These are phyloP conservation scores for Emydomyces testavorans DNA, from an alignment of 2,329 filamentous ascomycete species.

Conservation along the genomic window DNA sequence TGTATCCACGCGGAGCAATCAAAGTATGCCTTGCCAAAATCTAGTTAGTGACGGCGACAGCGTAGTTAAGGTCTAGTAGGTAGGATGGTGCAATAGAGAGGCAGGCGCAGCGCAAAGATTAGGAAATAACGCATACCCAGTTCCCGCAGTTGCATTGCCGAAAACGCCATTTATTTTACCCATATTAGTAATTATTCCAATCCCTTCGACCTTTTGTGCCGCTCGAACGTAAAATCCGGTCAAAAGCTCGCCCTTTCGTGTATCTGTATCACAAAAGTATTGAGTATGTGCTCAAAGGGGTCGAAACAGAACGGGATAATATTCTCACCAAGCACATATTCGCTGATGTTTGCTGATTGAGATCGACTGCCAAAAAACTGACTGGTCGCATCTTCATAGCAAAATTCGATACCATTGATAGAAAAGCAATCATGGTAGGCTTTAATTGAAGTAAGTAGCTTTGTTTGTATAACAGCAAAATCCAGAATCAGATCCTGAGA, in stretches of 20 bases:
- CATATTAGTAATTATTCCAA: constrained; percentile 79
- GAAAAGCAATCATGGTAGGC: constrained; percentile 61
- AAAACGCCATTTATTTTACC: constrained; percentile 78
- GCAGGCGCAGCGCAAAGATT: not conserved
- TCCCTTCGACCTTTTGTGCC: constrained; percentile 69
- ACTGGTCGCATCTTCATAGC: constrained; percentile 74
- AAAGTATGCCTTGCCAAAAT: constrained; percentile 57
- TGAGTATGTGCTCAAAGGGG: not conserved
- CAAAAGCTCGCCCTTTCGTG: constrained; percentile 71
- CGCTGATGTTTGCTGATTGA: constrained; percentile 52
- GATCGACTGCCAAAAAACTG: constrained; percentile 72
- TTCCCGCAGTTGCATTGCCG: constrained; percentile 69
- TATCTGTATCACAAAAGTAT: constrained; percentile 44
- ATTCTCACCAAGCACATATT: constrained; percentile 63
- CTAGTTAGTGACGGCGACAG: not conserved
- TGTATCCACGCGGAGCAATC: constrained; percentile 80
- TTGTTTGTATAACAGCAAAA: constrained; percentile 54
- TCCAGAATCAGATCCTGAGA: constrained; percentile 64
- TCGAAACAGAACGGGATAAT: not conserved
- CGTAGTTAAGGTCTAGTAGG: not conserved
- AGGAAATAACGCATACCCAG: constrained; percentile 52
- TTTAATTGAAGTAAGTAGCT: constrained; percentile 61
- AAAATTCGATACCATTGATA: constrained; percentile 79
- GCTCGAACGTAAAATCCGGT: constrained; percentile 75
- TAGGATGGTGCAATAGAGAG: not conserved